Evolutionary conservation across 2,329 filamentous ascomycete genomes (phyloP), one percentile per base, ranked within the genome.

Genomic region (Sporothrix variecibatus): DNA sequence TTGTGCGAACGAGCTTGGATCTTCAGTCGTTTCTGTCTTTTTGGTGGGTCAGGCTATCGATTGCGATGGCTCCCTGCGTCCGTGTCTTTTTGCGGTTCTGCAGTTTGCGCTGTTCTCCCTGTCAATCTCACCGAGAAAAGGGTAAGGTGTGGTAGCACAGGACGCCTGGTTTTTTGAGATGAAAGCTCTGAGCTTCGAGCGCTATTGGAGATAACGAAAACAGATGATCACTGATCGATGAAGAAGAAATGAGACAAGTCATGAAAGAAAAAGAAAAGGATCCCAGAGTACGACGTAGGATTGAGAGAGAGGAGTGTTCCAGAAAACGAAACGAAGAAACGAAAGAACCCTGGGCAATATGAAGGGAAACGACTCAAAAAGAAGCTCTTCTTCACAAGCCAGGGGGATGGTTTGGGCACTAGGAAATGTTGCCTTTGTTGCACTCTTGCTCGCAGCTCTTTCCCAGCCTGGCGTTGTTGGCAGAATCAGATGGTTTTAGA

Each of bases 341-440:
- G 58, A n/a, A 62, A 34, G 15, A 17, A 11, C 15, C 43, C 65
- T 51, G 43, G 65, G 12, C 20, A 68, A 68, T 68, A 68, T 31
- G 65, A 68, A 51, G 60, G 60, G 15, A 43, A 23, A 17, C 28
- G n/a, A 28, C 23, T 49, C 9, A 34, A 38, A 7, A 62, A 28
- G 23, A 62, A 23, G 60, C 31, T 31, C 58, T 7, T 8, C 23
- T 46, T 68, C 53, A 72, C 70, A 49, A 72, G 56, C 70, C 65
- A 69, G 46, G 65, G 64, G 15, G 67, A 12, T 53, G 62, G 62
- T 43, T 43, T 65, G 62, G 62, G 62, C 62, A 46, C 62, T 67
- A 46, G 38, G 38, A n/a, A n/a, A 64, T 40, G 58, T 40, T 67
- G 51, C 51, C 51, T 49, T 51, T 20, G 51, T 53, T 53, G 51